Evolutionary conservation across 805 yeast genomes (phyloP).

Genomic region (Zygosaccharomyces kombuchaensis): DNA sequence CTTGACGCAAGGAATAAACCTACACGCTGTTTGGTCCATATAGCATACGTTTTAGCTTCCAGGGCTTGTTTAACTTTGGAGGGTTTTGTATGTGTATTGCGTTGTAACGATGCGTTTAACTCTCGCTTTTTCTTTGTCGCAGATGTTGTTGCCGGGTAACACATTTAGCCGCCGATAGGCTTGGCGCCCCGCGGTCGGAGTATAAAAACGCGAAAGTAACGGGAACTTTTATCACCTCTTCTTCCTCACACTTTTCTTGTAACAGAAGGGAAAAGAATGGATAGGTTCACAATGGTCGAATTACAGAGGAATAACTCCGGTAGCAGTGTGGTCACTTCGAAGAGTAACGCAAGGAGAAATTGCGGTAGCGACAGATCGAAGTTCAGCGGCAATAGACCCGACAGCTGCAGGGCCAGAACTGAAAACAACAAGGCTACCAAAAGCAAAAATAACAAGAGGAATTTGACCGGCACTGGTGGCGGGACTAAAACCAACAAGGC

Average conservation of each 20-base stretch:
- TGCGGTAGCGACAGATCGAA: neutral
- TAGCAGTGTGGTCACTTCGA: neutral
- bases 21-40: too few relatives aligned
- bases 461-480: neutral
- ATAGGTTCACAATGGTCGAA: neutral
- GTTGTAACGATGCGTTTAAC: neutral
- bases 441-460: neutral
- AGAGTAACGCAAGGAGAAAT: neutral
- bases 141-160: constrained; percentile 1
- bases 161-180: neutral
- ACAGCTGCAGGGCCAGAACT: neutral
- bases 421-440: constrained; percentile 2
- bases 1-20: too few relatives aligned
- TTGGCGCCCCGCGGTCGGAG: constrained; percentile 1
- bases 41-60: too few relatives aligned
- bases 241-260: neutral
- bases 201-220: neutral
- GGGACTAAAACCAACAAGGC: neutral
- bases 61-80: too few relatives aligned
- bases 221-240: neutral
- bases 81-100: neutral
- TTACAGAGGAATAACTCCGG: neutral
- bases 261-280: neutral
- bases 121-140: neutral
- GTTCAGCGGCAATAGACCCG: constrained; percentile 2